phyloP scores from a whole-genome alignment of 495 filamentous ascomycete genomes.

The Stereocaulon alpinum region DNA sequence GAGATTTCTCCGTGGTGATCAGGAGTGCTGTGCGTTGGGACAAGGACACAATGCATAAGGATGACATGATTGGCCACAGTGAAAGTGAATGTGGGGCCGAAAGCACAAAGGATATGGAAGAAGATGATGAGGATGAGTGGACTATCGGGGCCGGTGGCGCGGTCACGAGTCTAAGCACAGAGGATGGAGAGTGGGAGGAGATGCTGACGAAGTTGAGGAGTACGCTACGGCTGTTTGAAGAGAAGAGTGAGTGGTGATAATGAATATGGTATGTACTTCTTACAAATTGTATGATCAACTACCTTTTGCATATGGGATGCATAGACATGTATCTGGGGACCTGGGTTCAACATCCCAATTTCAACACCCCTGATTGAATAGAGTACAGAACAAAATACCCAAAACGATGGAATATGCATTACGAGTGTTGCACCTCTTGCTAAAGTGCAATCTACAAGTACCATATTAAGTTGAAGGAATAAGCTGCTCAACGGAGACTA shows the following conservation, averaged over 20 bases:
- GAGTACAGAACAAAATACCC: too few species aligned
- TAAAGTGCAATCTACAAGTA: too few species aligned
- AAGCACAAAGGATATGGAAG: not conserved
- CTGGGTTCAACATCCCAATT: slow-evolving; percentile 1
- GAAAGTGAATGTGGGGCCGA: too few species aligned
- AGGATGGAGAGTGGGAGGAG: slow-evolving; percentile 77
- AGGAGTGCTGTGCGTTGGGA: slow-evolving; percentile 63
- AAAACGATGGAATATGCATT: too few species aligned
- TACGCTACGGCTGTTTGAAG: slow-evolving; percentile 44
- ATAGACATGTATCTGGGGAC: not conserved
- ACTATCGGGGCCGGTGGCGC: slow-evolving; percentile 81
- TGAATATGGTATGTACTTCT: not conserved
- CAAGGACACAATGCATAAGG: slow-evolving; percentile 31
- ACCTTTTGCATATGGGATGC: not conserved
- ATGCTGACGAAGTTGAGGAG: slow-evolving; percentile 75
- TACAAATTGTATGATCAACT: not conserved
- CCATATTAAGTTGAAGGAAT: too few species aligned
- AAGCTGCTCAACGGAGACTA: too few species aligned
- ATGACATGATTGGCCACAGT: slow-evolving; percentile 1
- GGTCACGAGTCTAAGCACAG: slow-evolving; percentile 67
- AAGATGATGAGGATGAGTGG: slow-evolving; percentile 40
- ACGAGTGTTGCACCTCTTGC: too few species aligned
- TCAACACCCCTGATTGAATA: too few species aligned
- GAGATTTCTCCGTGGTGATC: slow-evolving; percentile 83
- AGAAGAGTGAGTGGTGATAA: too few species aligned